These are phyloP conservation scores for Chalciporus pseudorubinellus DNA, from an alignment of 768 basidiomycete genomes.

Conservation along the genomic window DNA sequence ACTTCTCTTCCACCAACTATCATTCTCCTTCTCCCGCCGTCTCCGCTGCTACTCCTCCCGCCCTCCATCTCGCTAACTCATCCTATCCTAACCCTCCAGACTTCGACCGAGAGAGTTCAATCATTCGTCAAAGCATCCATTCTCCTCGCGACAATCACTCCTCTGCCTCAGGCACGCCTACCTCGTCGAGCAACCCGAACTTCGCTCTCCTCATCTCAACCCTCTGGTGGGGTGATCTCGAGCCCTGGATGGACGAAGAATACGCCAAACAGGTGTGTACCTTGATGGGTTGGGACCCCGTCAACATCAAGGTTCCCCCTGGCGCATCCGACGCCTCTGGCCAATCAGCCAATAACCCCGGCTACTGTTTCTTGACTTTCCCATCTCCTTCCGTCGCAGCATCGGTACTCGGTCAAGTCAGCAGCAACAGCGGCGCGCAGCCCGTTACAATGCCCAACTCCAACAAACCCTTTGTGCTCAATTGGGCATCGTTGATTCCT, in stretches of 20 bases:
- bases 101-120: slow-evolving; percentile 17
- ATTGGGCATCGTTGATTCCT: slow-evolving; percentile 61
- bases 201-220: slow-evolving; percentile 49
- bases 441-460: slow-evolving; percentile 84
- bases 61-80: slow-evolving; percentile 17
- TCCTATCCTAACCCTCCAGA: slow-evolving; percentile 19
- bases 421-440: slow-evolving; percentile 39
- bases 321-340: slow-evolving; percentile 55
- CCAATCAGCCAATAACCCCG: slow-evolving; percentile 77
- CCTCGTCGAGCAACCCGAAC: slow-evolving; percentile 29
- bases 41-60: slow-evolving; percentile 22
- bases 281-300: slow-evolving; percentile 84
- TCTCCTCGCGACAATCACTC: slow-evolving; percentile 18
- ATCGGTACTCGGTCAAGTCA: slow-evolving; percentile 68
- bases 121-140: slow-evolving; percentile 18
- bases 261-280: slow-evolving; percentile 86
- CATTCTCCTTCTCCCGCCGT: slow-evolving; percentile 40
- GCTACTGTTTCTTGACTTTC: slow-evolving; percentile 88
- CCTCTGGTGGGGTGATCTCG: slow-evolving; percentile 85
- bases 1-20: slow-evolving; percentile 45
- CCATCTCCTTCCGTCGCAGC: slow-evolving; percentile 67
- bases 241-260: slow-evolving; percentile 97
- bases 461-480: slow-evolving; percentile 73
- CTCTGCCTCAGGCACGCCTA: slow-evolving; percentile 10
- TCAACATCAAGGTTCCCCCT: slow-evolving; percentile 69